Evolutionary conservation across 2,329 filamentous ascomycete species (phyloP).

Genomic region (Huntiella bhutanensis): DNA sequence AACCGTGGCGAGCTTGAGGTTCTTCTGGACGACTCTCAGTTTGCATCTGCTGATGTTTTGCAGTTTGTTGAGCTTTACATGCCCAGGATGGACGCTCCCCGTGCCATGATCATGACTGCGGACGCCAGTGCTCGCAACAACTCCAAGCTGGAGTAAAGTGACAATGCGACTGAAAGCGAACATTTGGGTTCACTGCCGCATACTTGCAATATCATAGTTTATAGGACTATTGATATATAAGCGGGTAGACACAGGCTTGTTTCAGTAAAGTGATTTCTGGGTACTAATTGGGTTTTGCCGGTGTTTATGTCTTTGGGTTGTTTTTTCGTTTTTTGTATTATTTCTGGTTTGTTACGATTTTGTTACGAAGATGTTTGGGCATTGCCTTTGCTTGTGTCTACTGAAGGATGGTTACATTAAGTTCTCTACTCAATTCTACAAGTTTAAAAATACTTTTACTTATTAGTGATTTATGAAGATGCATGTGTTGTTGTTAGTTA

Average conservation of each 20-base stretch:
- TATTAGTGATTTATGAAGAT: too few species aligned
- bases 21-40: conserved; percentile 44
- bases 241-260: not conserved
- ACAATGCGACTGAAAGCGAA: not conserved
- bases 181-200: not conserved
- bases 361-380: not conserved
- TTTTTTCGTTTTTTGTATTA: not conserved
- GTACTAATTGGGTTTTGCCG: too few species aligned
- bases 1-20: conserved; percentile 49
- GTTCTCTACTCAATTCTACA: too few species aligned
- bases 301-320: too few species aligned
- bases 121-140: conserved; percentile 53
- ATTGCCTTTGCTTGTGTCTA: not conserved
- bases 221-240: too few species aligned
- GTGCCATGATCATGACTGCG: conserved; percentile 48
- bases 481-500: too few species aligned
- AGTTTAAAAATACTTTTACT: too few species aligned
- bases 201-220: too few species aligned
- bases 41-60: conserved; percentile 35
- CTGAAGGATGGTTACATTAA: not conserved
- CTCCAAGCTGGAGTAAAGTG: conserved; percentile 22
- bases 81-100: conserved; percentile 59
- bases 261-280: not conserved
- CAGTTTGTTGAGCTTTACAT: conserved; percentile 72
- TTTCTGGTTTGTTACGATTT: not conserved